Base-by-base conservation (phyloP, 192 early-diverging fungal species). In the Coemansia erecta region DNA sequence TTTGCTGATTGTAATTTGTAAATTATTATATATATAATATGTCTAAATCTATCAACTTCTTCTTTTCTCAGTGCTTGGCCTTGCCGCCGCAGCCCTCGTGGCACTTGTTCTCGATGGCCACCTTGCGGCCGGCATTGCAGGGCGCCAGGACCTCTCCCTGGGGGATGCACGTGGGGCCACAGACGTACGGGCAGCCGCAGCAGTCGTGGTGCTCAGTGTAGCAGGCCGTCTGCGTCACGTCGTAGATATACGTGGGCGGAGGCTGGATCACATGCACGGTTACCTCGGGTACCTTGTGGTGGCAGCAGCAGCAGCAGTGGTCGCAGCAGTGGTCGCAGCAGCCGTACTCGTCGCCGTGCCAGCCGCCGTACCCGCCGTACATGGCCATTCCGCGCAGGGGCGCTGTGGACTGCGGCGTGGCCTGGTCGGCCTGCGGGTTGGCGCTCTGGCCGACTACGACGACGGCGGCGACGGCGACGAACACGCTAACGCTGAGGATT, bases 191-290 rank as follows among this genome's bases (percentile, higher is more conserved):
- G 41, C 68, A 70, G 12, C 64, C 60, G 50, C 68, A 70, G 49
- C 73, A 70, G 52, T 77, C 73, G n/a, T 57, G 61, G 73, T 77
- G 73, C 64, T 77, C 73, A 14, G 68, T 70, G 61, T 77, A 77
- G 58, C 60, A 64, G 12, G 73, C 73, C 1, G 73, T 77, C 47
- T 77, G 73, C 0, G 73, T 77, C 14, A 77, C 56, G 14, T 77
- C 73, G 64, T 77, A 77, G 53, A 77, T 70, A 40, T 53, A 77
- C 13, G 73, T 77, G 12, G 73, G 73, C 5, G 73, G 73, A 2
- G 73, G 73, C 57, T 70, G 73, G 63, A 77, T 66, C 2, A 77
- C 73, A 44, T 77, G 73, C 2, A 77, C 73, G 15, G 73, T 67
- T 28, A 77, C 41, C 24, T 77, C 63, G 1, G 73, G 73, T 2